These are phyloP conservation scores for Russula sp. DNA, from an alignment of 768 basidiomycete species.

Conservation along the genomic window DNA sequence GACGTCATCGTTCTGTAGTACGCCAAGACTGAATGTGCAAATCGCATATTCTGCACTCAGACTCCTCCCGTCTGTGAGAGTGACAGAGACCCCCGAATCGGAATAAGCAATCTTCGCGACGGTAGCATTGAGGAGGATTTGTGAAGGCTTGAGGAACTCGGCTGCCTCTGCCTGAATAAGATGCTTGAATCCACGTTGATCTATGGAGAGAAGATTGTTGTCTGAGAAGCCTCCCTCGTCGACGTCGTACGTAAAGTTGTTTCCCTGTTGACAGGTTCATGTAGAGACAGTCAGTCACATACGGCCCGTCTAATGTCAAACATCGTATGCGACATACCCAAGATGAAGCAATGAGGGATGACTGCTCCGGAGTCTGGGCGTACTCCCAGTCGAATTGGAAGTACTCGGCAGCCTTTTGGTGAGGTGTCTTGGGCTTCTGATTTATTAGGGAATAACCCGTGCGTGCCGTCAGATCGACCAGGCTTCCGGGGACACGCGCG, in stretches of 20 bases:
- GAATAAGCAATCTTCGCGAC: conserved; percentile 43
- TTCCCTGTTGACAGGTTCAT: conserved; percentile 36
- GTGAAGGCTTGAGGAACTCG: conserved; percentile 49
- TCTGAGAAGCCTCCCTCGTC: conserved; percentile 52
- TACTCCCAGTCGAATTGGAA: conserved; percentile 42
- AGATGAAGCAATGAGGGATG: conserved; percentile 52
- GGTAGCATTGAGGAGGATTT: conserved; percentile 44
- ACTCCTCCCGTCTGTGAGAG: conserved; percentile 35
- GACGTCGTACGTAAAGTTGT: conserved; percentile 51
- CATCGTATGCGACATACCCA: too few relatives aligned
- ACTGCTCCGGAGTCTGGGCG: conserved; percentile 54
- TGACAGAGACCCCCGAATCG: conserved; percentile 40
- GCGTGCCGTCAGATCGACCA: conserved; percentile 49
- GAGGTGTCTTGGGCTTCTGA: conserved; percentile 36
- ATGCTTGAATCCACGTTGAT: conserved; percentile 55
- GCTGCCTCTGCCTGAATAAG: conserved; percentile 51
- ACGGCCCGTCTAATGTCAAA: too few relatives aligned
- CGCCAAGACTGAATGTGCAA: conserved; percentile 63
- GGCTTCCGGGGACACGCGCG: conserved; percentile 33
- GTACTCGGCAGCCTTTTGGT: conserved; percentile 51
- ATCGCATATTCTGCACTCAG: conserved; percentile 51
- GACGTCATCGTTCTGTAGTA: conserved; percentile 58
- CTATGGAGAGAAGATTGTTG: conserved; percentile 45
- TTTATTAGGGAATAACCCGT: conserved; percentile 49
- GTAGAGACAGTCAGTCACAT: conserved; percentile 19